Evolutionary conservation across 345 rosid species (phyloP).

Genomic region (Abelmoschus esculentus): DNA sequence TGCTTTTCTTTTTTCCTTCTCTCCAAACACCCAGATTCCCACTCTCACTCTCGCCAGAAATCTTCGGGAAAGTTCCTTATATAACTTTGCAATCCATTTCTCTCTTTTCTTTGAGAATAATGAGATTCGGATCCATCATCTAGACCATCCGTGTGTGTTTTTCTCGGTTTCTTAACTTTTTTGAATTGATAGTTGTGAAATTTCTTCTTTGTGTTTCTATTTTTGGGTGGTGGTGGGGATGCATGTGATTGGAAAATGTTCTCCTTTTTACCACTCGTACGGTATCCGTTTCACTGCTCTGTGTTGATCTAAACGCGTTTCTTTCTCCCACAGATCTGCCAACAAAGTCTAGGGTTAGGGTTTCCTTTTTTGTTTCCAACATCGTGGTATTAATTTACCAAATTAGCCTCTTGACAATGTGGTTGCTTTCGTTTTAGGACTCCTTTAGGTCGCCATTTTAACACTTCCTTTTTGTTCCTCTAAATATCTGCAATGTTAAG

Average conservation of each 20-base stretch:
- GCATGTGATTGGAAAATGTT: conserved; percentile 4
- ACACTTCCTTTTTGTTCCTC: neutral
- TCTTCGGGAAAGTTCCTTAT: conserved; percentile 14
- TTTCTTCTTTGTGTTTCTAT: neutral
- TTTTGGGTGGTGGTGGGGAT: neutral
- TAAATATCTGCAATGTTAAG: conserved; percentile 39
- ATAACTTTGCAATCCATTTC: conserved; percentile 10
- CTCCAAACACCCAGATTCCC: conserved; percentile 2
- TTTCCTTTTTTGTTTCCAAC: neutral
- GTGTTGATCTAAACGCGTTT: neutral
- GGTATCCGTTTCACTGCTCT: neutral
- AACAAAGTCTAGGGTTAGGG: conserved; percentile 19
- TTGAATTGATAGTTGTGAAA: neutral
- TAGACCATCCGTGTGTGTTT: neutral
- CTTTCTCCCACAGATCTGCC: conserved; percentile 28
- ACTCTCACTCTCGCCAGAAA: conserved; percentile 2
- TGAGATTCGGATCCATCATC: conserved; percentile 22
- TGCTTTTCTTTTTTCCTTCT: neutral
- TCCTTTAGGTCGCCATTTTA: neutral
- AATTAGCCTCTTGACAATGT: conserved; percentile 12
- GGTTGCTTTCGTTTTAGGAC: conserved; percentile 14
- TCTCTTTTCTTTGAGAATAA: conserved; percentile 18
- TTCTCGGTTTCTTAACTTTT: conserved; percentile 2
- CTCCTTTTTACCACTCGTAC: neutral
- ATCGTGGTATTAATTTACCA: conserved; percentile 3